These are phyloP conservation scores for Fonsecaea pedrosoi DNA, from an alignment of 2,329 filamentous ascomycete genomes.

Conservation along the genomic window DNA sequence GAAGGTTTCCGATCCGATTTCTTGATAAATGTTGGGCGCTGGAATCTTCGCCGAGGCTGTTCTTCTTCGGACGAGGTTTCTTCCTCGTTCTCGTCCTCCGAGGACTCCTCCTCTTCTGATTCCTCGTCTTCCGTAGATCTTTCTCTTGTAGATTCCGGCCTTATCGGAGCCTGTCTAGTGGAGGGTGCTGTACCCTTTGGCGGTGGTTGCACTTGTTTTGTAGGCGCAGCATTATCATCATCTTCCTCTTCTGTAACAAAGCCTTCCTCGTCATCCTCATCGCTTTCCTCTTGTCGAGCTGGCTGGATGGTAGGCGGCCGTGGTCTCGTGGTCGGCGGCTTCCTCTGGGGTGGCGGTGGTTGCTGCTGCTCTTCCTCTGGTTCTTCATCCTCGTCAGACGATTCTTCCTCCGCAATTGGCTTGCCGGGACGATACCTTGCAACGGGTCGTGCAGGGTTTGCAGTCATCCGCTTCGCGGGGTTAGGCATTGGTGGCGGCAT, in stretches of 20 bases:
- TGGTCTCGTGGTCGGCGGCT: slow-evolving; percentile 52
- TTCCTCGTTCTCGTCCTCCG: slow-evolving; percentile 58
- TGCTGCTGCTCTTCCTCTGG: slow-evolving; percentile 60
- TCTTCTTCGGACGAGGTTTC: slow-evolving; percentile 65
- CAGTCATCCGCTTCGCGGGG: slow-evolving; percentile 81
- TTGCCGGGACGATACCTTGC: slow-evolving; percentile 87
- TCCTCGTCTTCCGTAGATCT: slow-evolving; percentile 38
- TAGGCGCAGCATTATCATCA: slow-evolving; percentile 38
- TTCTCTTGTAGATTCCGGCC: slow-evolving; percentile 22
- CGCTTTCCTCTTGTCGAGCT: slow-evolving; percentile 31
- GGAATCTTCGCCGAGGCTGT: slow-evolving; percentile 60
- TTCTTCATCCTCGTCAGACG: slow-evolving; percentile 58
- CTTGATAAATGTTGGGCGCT: slow-evolving; percentile 72
- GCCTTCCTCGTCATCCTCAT: slow-evolving; percentile 60
- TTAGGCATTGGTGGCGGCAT: slow-evolving; percentile 55
- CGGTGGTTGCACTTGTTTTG: slow-evolving; percentile 39
- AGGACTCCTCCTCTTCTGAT: slow-evolving; percentile 26
- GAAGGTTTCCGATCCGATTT: slow-evolving; percentile 63
- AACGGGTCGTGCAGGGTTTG: slow-evolving; percentile 78
- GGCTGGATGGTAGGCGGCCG: slow-evolving; percentile 33
- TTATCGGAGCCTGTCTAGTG: slow-evolving; percentile 18
- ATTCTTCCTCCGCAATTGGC: slow-evolving; percentile 58
- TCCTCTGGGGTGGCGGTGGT: slow-evolving; percentile 48
- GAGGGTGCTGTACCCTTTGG: slow-evolving; percentile 18
- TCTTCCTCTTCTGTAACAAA: slow-evolving; percentile 63